Percentiles rank a stretch among this genome's conserved stretches.
Evolutionary conservation across 1,284 basidiomycete genomes (phyloP).

Genomic region (Sparassis latifolia): DNA sequence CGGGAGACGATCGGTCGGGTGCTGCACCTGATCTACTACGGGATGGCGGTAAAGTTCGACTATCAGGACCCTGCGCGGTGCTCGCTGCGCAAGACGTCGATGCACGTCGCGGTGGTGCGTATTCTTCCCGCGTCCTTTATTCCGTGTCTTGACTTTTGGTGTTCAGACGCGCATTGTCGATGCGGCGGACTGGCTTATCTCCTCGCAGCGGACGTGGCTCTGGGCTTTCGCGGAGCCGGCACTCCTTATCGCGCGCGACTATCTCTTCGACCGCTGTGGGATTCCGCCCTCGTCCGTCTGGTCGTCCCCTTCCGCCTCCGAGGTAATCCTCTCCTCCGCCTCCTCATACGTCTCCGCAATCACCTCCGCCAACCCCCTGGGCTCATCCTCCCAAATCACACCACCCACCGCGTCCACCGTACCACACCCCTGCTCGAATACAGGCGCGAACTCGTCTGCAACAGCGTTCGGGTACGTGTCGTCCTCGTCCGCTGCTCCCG

Average conservation of each 20-base stretch:
- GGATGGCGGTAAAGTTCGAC: conserved; percentile 1
- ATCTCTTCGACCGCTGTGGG: background rate
- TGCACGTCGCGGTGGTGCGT: conserved; percentile 1
- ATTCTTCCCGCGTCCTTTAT: background rate
- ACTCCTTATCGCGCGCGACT: conserved; percentile 1
- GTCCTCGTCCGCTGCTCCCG: too few species aligned
- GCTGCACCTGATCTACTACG: background rate
- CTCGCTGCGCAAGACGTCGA: background rate
- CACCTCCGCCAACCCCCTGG: too few species aligned
- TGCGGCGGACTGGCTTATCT: conserved; percentile 1
- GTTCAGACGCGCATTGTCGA: conserved; percentile 1
- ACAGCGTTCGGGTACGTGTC: too few species aligned
- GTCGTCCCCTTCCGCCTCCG: too few species aligned
- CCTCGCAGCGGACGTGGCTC: background rate
- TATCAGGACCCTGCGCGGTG: background rate
- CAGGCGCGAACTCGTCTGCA: too few species aligned
- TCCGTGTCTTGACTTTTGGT: too few species aligned
- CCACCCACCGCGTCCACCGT: too few species aligned
- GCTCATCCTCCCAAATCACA: too few species aligned
- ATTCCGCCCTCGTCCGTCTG: too few species aligned
- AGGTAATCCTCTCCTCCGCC: too few species aligned
- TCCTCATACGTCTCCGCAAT: too few species aligned
- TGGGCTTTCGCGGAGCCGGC: conserved; percentile 1
- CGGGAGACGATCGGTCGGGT: background rate
- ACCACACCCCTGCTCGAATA: too few species aligned